Evolutionary conservation across 106 monocot genomes (phyloP), one percentile per base, ranked within the genome.

Genomic region (Narthecium ossifragum): DNA sequence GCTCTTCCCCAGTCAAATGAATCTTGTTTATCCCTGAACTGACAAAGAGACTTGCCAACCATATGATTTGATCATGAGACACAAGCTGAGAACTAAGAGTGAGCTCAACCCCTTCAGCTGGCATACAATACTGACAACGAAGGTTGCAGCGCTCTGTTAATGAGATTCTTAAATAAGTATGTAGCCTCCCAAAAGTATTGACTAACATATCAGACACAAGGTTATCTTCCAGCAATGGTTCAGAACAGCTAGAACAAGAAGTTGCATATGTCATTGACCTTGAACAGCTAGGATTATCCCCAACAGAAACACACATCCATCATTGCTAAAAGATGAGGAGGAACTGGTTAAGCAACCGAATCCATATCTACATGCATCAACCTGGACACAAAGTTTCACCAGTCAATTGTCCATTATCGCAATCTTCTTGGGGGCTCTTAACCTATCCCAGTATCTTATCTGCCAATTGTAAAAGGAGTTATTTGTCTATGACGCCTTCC

Each of bases 61-160:
- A 69, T 55, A 88, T 70, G 33, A 98, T 88, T 65, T 98, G 91
- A 22, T 74, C 76, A 28, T 56, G 70, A 43, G 86, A 76, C 20
- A 98, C 61, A 26, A 98, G 67, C 45, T 87, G 55, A 46, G 74
- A 40, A 40, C 9, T 88, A 12, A 84, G 84, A n/a, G 87, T 91
- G 10, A 98, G 69, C 10, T 91, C 91, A 26, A 98, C 91, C 31
- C 98, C 98, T 74, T 98, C 98, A 20, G 81, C 84, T 22, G 98
- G 98, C 98, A 98, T 98, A 61, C 98, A 91, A 53, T 98, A 98
- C 17, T 98, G 90, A 65, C 98, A 98, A 49, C 90, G 53, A 54
- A 98, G 86, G 49, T 98, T 98, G 68, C 98, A 98, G 12, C 91
- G 86, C 61, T 98, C 98, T 15, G 98, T 91, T 61, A 98, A 65